A percentile compares a stretch with the other conserved stretches of the same genome.
Conservation (phyloP, 2,329 filamentous ascomycete genomes). For the Penicillium sp. region DNA sequence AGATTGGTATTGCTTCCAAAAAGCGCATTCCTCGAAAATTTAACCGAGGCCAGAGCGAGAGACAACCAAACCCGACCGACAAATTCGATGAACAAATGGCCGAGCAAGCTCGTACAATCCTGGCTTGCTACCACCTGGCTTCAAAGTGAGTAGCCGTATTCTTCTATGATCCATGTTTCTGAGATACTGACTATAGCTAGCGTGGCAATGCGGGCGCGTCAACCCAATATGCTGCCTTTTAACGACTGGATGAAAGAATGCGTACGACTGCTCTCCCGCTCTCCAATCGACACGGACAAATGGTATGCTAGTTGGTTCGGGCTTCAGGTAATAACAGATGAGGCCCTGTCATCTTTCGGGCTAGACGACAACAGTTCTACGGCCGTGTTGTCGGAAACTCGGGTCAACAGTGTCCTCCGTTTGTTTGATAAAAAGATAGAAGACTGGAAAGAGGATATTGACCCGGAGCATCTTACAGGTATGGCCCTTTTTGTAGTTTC, state of each 20-base stretch:
- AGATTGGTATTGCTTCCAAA: slow-evolving; percentile 37
- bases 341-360: slow-evolving; percentile 33
- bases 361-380: slow-evolving; percentile 32
- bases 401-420: slow-evolving; percentile 30
- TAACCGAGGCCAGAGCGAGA: slow-evolving; percentile 15
- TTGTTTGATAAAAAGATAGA: slow-evolving; percentile 36
- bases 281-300: slow-evolving; percentile 27
- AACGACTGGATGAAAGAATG: slow-evolving; percentile 36
- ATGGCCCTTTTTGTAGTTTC: not conserved
- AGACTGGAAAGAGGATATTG: slow-evolving; percentile 27
- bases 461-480: slow-evolving; percentile 28
- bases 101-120: slow-evolving; percentile 30
- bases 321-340: slow-evolving; percentile 31
- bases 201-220: slow-evolving; percentile 35
- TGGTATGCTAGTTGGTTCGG: slow-evolving; percentile 33
- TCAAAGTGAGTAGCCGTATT: slow-evolving; percentile 22
- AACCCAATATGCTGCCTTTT: slow-evolving; percentile 31
- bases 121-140: slow-evolving; percentile 32
- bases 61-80: slow-evolving; percentile 6
- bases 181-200: slow-evolving; percentile 17
- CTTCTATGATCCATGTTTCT: slow-evolving; percentile 3
- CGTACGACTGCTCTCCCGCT: slow-evolving; percentile 26
- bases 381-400: slow-evolving; percentile 29
- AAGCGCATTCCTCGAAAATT: slow-evolving; percentile 22
- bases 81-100: slow-evolving; percentile 28